phyloP scores from a whole-genome alignment of 2,329 filamentous ascomycete genomes.

The Domatiomyces globalis region DNA sequence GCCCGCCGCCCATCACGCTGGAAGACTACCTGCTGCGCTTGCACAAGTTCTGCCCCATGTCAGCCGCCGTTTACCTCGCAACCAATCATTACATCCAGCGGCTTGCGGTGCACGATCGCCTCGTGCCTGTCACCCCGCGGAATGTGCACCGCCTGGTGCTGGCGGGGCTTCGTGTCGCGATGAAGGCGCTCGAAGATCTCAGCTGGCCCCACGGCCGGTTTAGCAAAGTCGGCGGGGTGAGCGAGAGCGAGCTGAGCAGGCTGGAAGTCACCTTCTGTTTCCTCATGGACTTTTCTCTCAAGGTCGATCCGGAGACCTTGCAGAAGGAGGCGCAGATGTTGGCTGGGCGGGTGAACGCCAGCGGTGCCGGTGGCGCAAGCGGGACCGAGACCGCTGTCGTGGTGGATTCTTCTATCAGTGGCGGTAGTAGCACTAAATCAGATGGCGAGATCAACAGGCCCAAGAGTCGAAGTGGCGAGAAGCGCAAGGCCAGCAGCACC shows the following conservation, averaged over 20 bases:
- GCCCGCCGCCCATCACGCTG: slow-evolving; percentile 66
- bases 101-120: slow-evolving; percentile 60
- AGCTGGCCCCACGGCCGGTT: slow-evolving; percentile 74
- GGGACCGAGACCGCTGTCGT: slow-evolving; percentile 1
- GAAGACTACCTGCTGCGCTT: slow-evolving; percentile 75
- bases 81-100: slow-evolving; percentile 77
- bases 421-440: slow-evolving; percentile 2
- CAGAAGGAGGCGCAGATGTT: slow-evolving; percentile 35
- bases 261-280: slow-evolving; percentile 86
- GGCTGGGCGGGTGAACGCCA: slow-evolving; percentile 9
- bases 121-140: slow-evolving; percentile 64
- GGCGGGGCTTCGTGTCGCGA: slow-evolving; percentile 71
- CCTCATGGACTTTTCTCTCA: slow-evolving; percentile 68
- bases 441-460: slow-evolving; percentile 7
- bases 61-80: slow-evolving; percentile 81
- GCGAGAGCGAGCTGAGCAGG: slow-evolving; percentile 62
- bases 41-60: slow-evolving; percentile 85
- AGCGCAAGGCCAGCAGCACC: slow-evolving; percentile 17
- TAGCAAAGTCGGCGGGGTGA: slow-evolving; percentile 77
- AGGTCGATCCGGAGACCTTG: slow-evolving; percentile 46
- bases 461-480: slow-evolving; percentile 10
- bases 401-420: slow-evolving; percentile 1
- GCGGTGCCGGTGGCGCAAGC: slow-evolving; percentile 17
- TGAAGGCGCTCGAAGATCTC: slow-evolving; percentile 89
- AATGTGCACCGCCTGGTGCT: slow-evolving; percentile 80